Evolutionary conservation across 108 stramenopile genomes (phyloP), one percentile per base, ranked within the genome.

Genomic region (Cyclostephanos tholiformis): DNA sequence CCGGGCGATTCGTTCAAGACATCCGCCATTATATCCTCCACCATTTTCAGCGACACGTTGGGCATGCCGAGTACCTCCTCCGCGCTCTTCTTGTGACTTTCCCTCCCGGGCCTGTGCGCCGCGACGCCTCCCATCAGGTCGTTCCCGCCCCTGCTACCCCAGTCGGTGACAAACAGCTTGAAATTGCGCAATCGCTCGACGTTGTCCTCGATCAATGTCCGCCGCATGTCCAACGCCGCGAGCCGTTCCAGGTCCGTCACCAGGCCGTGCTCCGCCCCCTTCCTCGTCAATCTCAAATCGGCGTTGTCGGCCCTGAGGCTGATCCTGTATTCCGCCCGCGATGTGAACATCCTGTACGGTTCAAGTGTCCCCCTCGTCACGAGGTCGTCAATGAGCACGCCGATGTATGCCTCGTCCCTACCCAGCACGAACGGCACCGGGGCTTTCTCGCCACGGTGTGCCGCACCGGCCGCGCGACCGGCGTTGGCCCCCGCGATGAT

Each of bases 271-370:
- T 96, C 91, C 22, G 85, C 80, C 5, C 97, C 98, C 74, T 89
- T 91, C 36, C 87, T 82, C 51, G 97, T 99, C 72, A 99, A 69
- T 50, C 98, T 84, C 59, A 98, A 68, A 74, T 99, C 98, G 22
- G 98, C 97, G 75, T 99, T 99, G 80, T 99, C 98, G 13, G 95
- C 91, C 46, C 97, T 79, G 27, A 99, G 71, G 67, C 84, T 85
- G 29, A 95, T 90, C 25, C 98, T 85, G 74, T 97, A 99, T 78
- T 99, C 98, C 23, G 97, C 96, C 55, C 98, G 85, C 9, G 90
- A 91, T 2, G 98, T 99, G 78, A 98, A 99, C 97, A 99, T 99
- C 58, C 98, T 89, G 74, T 99, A 98, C 0, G 98, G 98, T 67
- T 99, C 98, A 10, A 78, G 77, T 16, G 96, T 94, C 49, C 98